Percentiles rank a stretch among this genome's conserved stretches.
Conservation (phyloP, 1,284 basidiomycete genomes). For the Takashimella koratensis region DNA sequence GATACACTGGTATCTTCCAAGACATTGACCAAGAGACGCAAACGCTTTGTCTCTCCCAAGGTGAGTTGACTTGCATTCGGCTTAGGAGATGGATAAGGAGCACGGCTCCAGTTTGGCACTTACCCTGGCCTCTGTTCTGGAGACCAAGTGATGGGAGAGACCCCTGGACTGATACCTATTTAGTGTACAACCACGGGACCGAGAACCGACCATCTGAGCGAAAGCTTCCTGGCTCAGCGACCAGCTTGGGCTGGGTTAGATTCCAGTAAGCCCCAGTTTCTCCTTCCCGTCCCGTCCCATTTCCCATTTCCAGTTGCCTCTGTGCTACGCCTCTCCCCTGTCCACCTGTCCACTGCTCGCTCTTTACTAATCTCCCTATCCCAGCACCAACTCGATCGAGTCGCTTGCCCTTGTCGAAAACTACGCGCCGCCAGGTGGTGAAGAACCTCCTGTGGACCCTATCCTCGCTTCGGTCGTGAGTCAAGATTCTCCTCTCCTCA, state of each 20-base stretch:
- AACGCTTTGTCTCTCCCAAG: conserved; percentile 43
- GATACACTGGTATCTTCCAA: conserved; percentile 47
- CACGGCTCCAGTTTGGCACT: no score
- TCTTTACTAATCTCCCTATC: background rate
- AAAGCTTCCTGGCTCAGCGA: conserved; percentile 30
- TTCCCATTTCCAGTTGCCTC: no score
- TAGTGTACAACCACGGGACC: conserved; percentile 46
- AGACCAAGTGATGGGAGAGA: no score
- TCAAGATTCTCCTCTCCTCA: conserved; percentile 3
- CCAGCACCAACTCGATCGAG: conserved; percentile 46
- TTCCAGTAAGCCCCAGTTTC: conserved; percentile 61
- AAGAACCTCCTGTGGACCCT: conserved; percentile 31
- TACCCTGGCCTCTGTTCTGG: conserved; percentile 6
- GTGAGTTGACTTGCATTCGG: conserved; percentile 17
- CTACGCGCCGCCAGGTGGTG: conserved; percentile 34
- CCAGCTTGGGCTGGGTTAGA: conserved; percentile 58
- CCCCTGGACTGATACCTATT: no score
- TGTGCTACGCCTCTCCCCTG: no score
- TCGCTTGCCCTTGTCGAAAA: conserved; percentile 42
- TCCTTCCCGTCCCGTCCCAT: no score
- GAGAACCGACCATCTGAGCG: conserved; percentile 38
- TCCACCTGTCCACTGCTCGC: background rate
- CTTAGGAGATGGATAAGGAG: background rate
- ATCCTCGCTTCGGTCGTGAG: conserved; percentile 45
- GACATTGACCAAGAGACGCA: conserved; percentile 44